A percentile compares a stretch with the other conserved stretches of the same genome.
phyloP scores from a whole-genome alignment of 2,329 filamentous ascomycete species.

The Dothiorella sarmentorum region DNA sequence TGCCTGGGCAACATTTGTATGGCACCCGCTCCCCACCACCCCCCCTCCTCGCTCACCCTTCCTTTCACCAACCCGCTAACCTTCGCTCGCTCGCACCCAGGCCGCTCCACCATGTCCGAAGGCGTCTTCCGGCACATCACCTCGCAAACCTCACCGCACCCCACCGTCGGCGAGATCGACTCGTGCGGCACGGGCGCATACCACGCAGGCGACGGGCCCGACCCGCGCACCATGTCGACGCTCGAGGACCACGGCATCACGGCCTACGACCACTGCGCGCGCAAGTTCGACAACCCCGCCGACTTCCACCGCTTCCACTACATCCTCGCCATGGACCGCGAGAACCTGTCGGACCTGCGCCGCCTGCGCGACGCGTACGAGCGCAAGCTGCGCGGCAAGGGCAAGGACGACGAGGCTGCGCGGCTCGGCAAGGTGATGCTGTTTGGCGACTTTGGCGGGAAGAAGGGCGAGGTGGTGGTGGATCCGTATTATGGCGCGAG shows the following conservation, averaged over 20 bases:
- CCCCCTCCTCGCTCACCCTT: constrained; percentile 26
- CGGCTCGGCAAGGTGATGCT: constrained; percentile 62
- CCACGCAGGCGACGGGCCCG: constrained; percentile 72
- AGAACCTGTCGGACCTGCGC: constrained; percentile 71
- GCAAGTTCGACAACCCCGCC: constrained; percentile 61
- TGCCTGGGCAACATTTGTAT: constrained; percentile 94
- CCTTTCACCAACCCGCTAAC: constrained; percentile 25
- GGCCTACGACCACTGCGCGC: constrained; percentile 72
- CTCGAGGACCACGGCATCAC: constrained; percentile 71
- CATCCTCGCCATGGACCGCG: constrained; percentile 88
- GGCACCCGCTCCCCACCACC: constrained; percentile 18
- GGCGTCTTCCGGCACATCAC: constrained; percentile 77
- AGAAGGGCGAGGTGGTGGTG: constrained; percentile 62
- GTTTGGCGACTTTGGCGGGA: constrained; percentile 77
- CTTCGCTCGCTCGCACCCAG: constrained; percentile 28
- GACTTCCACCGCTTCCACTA: constrained; percentile 90
- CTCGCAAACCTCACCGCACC: constrained; percentile 42
- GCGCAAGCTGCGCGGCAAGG: constrained; percentile 35
- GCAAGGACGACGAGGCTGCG: constrained; percentile 33
- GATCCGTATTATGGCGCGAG: constrained; percentile 92
- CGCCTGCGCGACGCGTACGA: constrained; percentile 54
- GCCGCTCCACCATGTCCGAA: constrained; percentile 89
- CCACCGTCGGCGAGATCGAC: constrained; percentile 67
- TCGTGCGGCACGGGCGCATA: constrained; percentile 90
- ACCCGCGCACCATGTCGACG: constrained; percentile 78